Base-by-base conservation (phyloP, 164 flowering plant genomes). In the Warburgia ugandensis region DNA sequence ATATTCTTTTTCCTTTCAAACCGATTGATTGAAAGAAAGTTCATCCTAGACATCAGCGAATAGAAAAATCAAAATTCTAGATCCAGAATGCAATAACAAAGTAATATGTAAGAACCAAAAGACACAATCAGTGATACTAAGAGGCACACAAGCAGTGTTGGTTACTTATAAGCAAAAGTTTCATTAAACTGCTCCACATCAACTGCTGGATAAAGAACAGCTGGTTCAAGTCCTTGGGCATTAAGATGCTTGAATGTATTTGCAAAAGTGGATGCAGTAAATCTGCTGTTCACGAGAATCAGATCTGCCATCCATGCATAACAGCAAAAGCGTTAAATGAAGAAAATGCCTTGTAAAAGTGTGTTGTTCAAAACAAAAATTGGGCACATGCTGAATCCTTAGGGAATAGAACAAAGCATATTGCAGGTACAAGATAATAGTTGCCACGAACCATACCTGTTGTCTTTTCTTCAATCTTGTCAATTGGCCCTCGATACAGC, bases 181-280 rank as follows among this genome's bases (percentile, higher is more conserved):
- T 70, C 56, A 27, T 67, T 68, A 66, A 91, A 91, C 65, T 87
- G 96, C 54, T 81, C 84, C 66, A 87, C 75, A 59, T 79, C 78
- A 56, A 91, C 95, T 22, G 96, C 96, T 25, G 98, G 98, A 56
- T 87, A 81, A 45, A 87, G 95, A 65, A 91, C 88, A 44, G 86
- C 75, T 16, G 96, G 96, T 51, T 31, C 73, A 57, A 83, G 66
- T 52, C 94, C 94, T 59, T 68, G 74, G 5, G 80, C 65, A 66
- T 83, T 51, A 58, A 91, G 92, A 62, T 40, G 62, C 73, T 73
- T 83, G 69, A 87, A 88, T 46, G 98, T 91, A 16, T 62, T 70
- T 28, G 94, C 88, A 77, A 91, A 91, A 41, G 88, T 85, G 23
- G 88, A 69, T 19, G 87, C 95, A 29, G 96, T 87, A 68, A 91